Percentiles rank a stretch among this genome's conserved stretches.
Evolutionary conservation across 768 basidiomycete genomes (phyloP).

Genomic region (Pleurotus ostreatus): DNA sequence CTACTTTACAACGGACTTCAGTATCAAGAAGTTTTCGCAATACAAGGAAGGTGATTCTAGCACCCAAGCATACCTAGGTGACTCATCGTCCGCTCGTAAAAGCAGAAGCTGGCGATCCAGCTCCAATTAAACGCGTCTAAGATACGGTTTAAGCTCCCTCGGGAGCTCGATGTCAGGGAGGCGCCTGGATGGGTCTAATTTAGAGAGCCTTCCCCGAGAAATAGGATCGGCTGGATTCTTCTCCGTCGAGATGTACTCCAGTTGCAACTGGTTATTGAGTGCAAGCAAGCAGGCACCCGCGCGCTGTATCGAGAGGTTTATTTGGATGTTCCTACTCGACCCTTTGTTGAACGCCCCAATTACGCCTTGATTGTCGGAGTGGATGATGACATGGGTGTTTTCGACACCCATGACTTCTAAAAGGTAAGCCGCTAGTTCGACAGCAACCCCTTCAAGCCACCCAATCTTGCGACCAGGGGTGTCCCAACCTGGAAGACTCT

Average conservation of each 20-base stretch:
- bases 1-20: too few relatives aligned
- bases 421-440: conserved; percentile 18
- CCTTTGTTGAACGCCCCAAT: conserved; percentile 23
- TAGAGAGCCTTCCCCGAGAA: conserved; percentile 14
- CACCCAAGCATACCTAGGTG: too few relatives aligned
- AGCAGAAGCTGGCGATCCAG: too few relatives aligned
- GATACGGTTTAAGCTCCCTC: too few relatives aligned
- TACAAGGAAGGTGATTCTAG: too few relatives aligned
- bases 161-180: too few relatives aligned
- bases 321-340: conserved; percentile 15
- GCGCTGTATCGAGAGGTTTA: conserved; percentile 19
- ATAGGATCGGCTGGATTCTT: conserved; percentile 23
- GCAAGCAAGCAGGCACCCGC: conserved; percentile 4
- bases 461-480: conserved; percentile 17
- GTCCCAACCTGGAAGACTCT: conserved; percentile 12
- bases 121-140: too few relatives aligned
- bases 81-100: too few relatives aligned
- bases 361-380: conserved; percentile 25
- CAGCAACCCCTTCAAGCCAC: conserved; percentile 21
- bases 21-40: too few relatives aligned
- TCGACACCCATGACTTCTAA: conserved; percentile 5
- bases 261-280: conserved; percentile 9
- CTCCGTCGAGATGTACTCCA: conserved; percentile 16
- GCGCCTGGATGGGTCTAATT: too few relatives aligned
- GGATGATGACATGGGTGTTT: conserved; percentile 15